These are phyloP conservation scores for Arabis alpina DNA, from an alignment of 345 rosid genomes.

Conservation along the genomic window DNA sequence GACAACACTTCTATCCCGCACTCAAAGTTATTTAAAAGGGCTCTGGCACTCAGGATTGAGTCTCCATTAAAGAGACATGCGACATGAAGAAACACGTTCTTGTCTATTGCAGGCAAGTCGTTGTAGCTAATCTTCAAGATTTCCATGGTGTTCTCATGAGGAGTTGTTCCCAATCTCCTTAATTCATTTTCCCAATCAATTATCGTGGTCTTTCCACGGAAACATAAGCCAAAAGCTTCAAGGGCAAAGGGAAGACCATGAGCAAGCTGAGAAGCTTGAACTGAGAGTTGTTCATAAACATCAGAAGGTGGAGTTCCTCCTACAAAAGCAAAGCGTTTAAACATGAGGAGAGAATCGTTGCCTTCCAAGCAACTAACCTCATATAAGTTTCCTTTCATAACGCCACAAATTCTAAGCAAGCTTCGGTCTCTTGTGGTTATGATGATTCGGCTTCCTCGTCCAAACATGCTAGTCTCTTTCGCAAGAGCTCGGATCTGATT, in stretches of 20 bases:
- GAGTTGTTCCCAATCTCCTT: neutral
- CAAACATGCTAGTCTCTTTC: neutral
- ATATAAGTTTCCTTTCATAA: neutral
- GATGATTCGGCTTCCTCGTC: neutral
- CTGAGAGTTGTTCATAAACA: neutral
- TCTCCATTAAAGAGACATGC: conserved; percentile 30
- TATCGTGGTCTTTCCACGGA: neutral
- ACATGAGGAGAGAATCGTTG: neutral
- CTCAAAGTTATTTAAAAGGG: neutral
- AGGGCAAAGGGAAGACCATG: conserved; percentile 10
- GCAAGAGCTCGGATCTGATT: neutral
- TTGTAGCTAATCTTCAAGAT: conserved; percentile 1
- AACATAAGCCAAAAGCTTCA: neutral
- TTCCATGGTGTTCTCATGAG: neutral
- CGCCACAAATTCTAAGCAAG: neutral
- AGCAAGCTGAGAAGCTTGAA: neutral
- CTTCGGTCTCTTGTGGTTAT: conserved; percentile 1
- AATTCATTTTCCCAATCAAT: neutral
- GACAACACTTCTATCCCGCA: neutral
- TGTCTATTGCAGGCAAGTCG: neutral
- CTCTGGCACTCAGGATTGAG: neutral
- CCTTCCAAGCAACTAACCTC: neutral
- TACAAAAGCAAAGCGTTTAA: neutral
- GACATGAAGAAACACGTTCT: conserved; percentile 4
- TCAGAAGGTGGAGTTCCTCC: neutral